Base-by-base conservation (phyloP, 495 filamentous ascomycete genomes). In the Corynascus novoguineensis region DNA sequence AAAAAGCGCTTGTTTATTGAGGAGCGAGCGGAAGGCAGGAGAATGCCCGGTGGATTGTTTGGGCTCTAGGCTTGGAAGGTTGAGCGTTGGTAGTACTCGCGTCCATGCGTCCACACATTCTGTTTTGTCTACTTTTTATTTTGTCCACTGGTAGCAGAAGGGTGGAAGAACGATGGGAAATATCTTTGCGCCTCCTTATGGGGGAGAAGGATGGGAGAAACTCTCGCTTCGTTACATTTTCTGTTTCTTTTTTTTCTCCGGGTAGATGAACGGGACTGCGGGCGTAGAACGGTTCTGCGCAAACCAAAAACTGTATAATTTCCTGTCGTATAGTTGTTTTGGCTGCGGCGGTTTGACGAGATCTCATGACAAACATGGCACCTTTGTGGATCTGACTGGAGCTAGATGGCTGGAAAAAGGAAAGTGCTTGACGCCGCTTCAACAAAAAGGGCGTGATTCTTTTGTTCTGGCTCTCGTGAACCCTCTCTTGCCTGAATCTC, bases 251-350 rank as follows among this genome's bases (percentile, higher is more conserved):
- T 28, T 27, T 28, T 37, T 55, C 40, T 35, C 38, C 24, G 42
- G 54, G 51, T 49, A 47, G 41, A 55, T 47, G 52, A 55, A 6
- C n/a, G n/a, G 51, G 52, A 14, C 32, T 37, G 41, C 31, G 9
- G 52, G 52, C 52, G 40, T 47, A 47, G 21, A 17, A 27, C 11
- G 52, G 52, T 34, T 48, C n/a, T 38, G 27, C 42, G 44, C 49
- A 50, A 19, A 25, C 37, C 32, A 27, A 58, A n/a, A 41, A 53
- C 24, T 53, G 57, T 59, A 59, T 29, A 22, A 53, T 37, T 59
- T 34, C 17, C 22, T 41, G 49, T 48, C 41, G 35, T 41, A 48
- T 48, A 34, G 35, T 14, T 28, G 27, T 8, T 51, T 49, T 32
- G 46, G 8, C 28, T 22, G 46, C 4, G 28, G 46, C n/a, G 14